A percentile compares a stretch with the other conserved stretches of the same genome.
phyloP scores from a whole-genome alignment of 169 alveolate species.

The Plasmodium adleri region DNA sequence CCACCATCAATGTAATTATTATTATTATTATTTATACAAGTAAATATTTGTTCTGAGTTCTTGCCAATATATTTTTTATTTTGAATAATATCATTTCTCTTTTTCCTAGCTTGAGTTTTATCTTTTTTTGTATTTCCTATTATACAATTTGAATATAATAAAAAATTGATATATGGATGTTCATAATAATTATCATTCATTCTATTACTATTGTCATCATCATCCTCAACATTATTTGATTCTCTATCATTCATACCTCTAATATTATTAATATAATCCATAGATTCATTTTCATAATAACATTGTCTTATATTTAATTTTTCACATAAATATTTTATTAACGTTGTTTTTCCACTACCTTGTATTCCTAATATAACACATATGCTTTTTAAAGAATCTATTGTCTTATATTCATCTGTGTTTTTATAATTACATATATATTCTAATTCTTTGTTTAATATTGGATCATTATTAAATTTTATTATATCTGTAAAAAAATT shows the following conservation, averaged over 20 bases:
- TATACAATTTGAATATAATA: constrained; percentile 54
- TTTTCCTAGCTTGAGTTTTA: constrained; percentile 2
- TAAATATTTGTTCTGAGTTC: not conserved
- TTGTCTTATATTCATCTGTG: not conserved
- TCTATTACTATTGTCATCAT: constrained; percentile 16
- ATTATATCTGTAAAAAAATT: constrained; percentile 49
- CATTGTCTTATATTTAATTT: constrained; percentile 71
- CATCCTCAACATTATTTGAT: not conserved
- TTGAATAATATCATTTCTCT: constrained; percentile 8
- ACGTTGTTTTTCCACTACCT: constrained; percentile 75
- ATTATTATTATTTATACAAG: not conserved
- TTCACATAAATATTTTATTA: constrained; percentile 65
- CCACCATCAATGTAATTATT: not conserved
- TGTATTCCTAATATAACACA: constrained; percentile 66
- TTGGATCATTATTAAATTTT: constrained; percentile 74
- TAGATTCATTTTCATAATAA: constrained; percentile 53
- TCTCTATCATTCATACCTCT: constrained; percentile 34
- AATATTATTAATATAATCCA: constrained; percentile 21
- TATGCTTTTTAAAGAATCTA: constrained; percentile 33
- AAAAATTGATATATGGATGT: constrained; percentile 62
- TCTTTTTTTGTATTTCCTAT: constrained; percentile 47
- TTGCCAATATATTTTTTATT: not conserved
- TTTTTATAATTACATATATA: constrained; percentile 2
- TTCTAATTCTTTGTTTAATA: constrained; percentile 65
- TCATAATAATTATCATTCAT: constrained; percentile 24